Percentiles rank a stretch among this genome's conserved stretches.
phyloP scores from a whole-genome alignment of 768 basidiomycete genomes.

The Hygrocybe punicea region DNA sequence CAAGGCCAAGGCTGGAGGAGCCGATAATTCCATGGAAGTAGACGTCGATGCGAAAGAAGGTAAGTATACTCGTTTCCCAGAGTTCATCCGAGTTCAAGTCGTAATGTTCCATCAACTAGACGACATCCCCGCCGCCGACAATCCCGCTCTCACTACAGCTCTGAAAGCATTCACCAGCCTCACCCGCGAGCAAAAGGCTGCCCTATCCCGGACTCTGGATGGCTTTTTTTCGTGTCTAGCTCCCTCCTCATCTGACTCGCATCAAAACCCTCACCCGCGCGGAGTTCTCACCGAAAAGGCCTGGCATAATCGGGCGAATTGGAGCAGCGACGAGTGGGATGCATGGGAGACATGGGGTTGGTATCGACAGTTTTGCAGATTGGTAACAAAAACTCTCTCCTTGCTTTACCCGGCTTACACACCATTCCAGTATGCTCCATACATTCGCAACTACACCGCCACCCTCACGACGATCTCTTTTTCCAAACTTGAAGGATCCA shows the following conservation, averaged over 20 bases:
- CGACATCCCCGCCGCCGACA: conserved; percentile 52
- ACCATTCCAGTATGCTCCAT: conserved; percentile 64
- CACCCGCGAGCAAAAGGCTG: conserved; percentile 72
- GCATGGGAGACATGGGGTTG: conserved; percentile 88
- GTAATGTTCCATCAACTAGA: conserved; percentile 27
- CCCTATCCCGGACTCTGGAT: conserved; percentile 66
- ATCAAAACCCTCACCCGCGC: conserved; percentile 51
- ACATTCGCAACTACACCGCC: conserved; percentile 68
- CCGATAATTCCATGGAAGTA: conserved; percentile 63
- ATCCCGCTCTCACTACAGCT: conserved; percentile 64
- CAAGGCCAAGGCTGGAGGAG: conserved; percentile 61
- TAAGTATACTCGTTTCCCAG: conserved; percentile 17
- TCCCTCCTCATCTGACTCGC: conserved; percentile 37
- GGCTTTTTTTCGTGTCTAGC: conserved; percentile 70
- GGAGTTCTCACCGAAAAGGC: conserved; percentile 60
- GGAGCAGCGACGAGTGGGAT: conserved; percentile 75
- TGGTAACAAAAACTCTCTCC: conserved; percentile 45
- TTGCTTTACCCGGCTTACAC: not conserved
- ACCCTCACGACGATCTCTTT: conserved; percentile 71
- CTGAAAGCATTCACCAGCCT: conserved; percentile 73
- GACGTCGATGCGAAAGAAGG: conserved; percentile 62
- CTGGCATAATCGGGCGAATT: conserved; percentile 68
- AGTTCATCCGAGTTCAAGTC: not conserved
- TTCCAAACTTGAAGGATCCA: conserved; percentile 54
- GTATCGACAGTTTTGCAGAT: conserved; percentile 85